These are phyloP conservation scores for Madurella mycetomatis DNA, from an alignment of 2,329 filamentous ascomycete species.

Conservation along the genomic window DNA sequence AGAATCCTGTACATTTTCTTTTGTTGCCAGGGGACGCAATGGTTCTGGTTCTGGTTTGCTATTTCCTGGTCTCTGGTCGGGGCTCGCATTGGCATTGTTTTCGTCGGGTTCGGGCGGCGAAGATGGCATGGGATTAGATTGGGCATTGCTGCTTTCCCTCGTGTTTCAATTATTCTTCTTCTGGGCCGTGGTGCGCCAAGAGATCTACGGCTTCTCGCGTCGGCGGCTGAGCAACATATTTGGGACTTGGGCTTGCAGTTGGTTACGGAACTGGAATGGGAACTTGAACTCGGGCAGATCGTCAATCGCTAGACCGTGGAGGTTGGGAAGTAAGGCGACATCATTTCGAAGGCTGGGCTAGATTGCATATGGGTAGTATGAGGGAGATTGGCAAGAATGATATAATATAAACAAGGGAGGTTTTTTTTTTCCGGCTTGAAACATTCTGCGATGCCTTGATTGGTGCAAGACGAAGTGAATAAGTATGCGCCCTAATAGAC, in stretches of 20 bases:
- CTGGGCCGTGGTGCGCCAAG: conserved; percentile 16
- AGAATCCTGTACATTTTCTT: conserved; percentile 24
- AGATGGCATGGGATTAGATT: conserved; percentile 18
- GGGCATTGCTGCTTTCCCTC: conserved; percentile 20
- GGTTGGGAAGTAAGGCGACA: conserved; percentile 1
- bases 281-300: not conserved
- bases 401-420: conserved; percentile 5
- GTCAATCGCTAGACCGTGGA: conserved; percentile 4
- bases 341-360: conserved; percentile 12
- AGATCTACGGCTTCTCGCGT: conserved; percentile 3
- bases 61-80: conserved; percentile 14
- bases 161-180: conserved; percentile 23
- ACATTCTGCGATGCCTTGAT: not conserved
- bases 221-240: conserved; percentile 1
- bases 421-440: conserved; percentile 3
- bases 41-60: conserved; percentile 6
- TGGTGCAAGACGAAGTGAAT: no score
- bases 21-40: conserved; percentile 19
- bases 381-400: not conserved
- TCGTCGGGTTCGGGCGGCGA: conserved; percentile 6
- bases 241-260: conserved; percentile 6
- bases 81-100: conserved; percentile 17
- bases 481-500: no score
- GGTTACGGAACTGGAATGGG: conserved; percentile 7
- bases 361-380: not conserved